phyloP scores from a whole-genome alignment of 1,284 basidiomycete genomes.

The Cronartium ribicola region DNA sequence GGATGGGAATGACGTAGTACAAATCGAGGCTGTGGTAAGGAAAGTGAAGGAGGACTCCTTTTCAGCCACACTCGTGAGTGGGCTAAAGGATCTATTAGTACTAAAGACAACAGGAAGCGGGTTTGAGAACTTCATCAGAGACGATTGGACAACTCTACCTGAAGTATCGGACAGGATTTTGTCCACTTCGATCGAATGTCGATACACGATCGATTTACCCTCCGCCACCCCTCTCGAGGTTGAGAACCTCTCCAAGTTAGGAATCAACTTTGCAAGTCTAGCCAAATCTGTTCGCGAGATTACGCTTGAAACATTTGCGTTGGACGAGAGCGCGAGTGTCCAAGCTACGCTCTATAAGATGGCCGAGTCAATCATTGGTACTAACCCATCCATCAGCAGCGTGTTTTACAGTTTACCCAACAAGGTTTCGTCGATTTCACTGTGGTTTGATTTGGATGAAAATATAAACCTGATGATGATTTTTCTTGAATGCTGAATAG shows the following conservation, averaged over 20 bases:
- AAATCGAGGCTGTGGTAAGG: slow-evolving; percentile 63
- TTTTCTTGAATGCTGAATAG: slow-evolving; percentile 50
- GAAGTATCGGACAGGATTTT: slow-evolving; percentile 50
- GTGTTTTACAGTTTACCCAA: slow-evolving; percentile 80
- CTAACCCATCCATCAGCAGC: slow-evolving; percentile 62
- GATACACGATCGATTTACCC: slow-evolving; percentile 58
- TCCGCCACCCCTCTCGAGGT: slow-evolving; percentile 53
- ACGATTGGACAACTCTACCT: slow-evolving; percentile 57
- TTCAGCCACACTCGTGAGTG: slow-evolving; percentile 63
- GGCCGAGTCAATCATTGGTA: slow-evolving; percentile 63
- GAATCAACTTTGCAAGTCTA: slow-evolving; percentile 52
- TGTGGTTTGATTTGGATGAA: background rate
- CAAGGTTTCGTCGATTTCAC: slow-evolving; percentile 53
- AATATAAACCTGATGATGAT: background rate
- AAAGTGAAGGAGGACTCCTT: slow-evolving; percentile 57
- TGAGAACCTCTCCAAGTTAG: slow-evolving; percentile 43
- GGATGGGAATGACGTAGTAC: slow-evolving; percentile 76
- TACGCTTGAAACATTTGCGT: slow-evolving; percentile 77
- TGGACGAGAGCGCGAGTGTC: slow-evolving; percentile 83
- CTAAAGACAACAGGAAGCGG: slow-evolving; percentile 84
- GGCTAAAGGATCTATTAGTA: slow-evolving; percentile 74
- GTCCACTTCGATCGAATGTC: slow-evolving; percentile 49
- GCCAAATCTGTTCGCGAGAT: slow-evolving; percentile 60
- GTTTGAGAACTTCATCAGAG: slow-evolving; percentile 74
- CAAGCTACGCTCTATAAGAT: slow-evolving; percentile 89